Conservation (phyloP, 2,329 filamentous ascomycete genomes). For the Diaporthe sp. region DNA sequence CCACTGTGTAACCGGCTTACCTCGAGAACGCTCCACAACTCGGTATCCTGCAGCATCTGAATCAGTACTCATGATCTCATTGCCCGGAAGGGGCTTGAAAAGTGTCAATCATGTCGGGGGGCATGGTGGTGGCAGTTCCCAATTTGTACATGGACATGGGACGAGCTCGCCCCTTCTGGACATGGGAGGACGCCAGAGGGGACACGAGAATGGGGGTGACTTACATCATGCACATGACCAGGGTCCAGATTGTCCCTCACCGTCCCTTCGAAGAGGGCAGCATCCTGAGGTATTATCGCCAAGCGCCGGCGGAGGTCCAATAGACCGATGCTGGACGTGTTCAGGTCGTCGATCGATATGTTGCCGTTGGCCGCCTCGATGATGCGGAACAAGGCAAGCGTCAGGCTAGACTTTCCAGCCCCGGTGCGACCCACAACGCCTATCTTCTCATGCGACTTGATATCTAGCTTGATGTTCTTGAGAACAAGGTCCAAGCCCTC, state of each 20-base stretch:
- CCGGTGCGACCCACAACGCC: slow-evolving; percentile 96
- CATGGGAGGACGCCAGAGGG: neutral
- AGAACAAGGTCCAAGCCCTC: slow-evolving; percentile 90
- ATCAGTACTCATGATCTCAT: slow-evolving; percentile 35
- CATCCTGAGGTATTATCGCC: slow-evolving; percentile 98
- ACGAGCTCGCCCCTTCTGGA: slow-evolving; percentile 13
- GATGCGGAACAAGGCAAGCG: slow-evolving; percentile 92
- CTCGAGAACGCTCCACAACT: slow-evolving; percentile 91
- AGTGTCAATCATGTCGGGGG: slow-evolving; percentile 20
- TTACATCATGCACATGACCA: slow-evolving; percentile 84
- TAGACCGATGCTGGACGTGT: slow-evolving; percentile 91
- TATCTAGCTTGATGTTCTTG: slow-evolving; percentile 91
- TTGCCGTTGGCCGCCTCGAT: slow-evolving; percentile 88
- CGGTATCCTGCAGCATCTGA: slow-evolving; percentile 73
- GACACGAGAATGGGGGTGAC: slow-evolving; percentile 12
- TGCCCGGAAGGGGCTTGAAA: slow-evolving; percentile 25
- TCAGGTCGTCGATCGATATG: slow-evolving; percentile 89
- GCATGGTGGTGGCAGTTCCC: slow-evolving; percentile 19
- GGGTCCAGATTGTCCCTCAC: slow-evolving; percentile 97
- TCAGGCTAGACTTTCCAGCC: slow-evolving; percentile 95
- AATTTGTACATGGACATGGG: slow-evolving; percentile 10
- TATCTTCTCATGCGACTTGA: slow-evolving; percentile 98
- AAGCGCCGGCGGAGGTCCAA: slow-evolving; percentile 89
- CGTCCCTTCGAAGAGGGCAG: slow-evolving; percentile 80
- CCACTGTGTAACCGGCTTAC: slow-evolving; percentile 65